phyloP scores from a whole-genome alignment of 2,329 filamentous ascomycete genomes.

The Claviceps lovelessii region DNA sequence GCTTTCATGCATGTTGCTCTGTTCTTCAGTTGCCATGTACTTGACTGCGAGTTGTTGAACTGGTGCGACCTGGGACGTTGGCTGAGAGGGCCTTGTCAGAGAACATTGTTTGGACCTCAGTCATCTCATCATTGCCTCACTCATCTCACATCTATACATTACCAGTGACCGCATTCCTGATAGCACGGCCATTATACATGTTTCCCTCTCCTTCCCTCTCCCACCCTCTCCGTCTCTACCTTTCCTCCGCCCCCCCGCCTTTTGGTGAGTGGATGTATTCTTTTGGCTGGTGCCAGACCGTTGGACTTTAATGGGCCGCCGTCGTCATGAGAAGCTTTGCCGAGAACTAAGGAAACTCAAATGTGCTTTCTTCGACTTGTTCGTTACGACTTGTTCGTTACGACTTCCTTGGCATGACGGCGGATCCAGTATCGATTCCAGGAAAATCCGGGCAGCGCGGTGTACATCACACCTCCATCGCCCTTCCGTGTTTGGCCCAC shows the following conservation, averaged over 20 bases:
- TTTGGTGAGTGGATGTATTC: too few relatives aligned
- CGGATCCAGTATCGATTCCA: neutral
- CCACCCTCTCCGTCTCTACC: neutral
- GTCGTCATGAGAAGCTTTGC: too few relatives aligned
- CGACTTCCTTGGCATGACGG: neutral
- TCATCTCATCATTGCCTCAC: neutral
- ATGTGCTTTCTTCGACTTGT: too few relatives aligned
- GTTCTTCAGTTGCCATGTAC: neutral
- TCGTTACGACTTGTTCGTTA: too few relatives aligned
- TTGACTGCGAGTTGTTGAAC: neutral
- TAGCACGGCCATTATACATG: neutral
- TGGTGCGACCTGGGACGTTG: conserved; percentile 1
- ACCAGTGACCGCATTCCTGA: neutral
- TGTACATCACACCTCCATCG: neutral
- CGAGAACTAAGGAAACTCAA: too few relatives aligned
- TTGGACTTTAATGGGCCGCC: too few relatives aligned
- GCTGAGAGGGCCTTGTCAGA: neutral
- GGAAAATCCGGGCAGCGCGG: neutral
- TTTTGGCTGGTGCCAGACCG: too few relatives aligned
- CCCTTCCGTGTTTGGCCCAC: neutral
- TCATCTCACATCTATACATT: conserved; percentile 1
- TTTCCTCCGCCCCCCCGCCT: neutral
- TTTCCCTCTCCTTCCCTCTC: neutral
- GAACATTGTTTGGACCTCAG: neutral
- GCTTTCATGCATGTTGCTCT: conserved; percentile 2